Percentiles rank a stretch among this genome's conserved stretches.
Evolutionary conservation across 139 green algal genomes (phyloP).

Genomic region (Desmodesmus armatus): DNA sequence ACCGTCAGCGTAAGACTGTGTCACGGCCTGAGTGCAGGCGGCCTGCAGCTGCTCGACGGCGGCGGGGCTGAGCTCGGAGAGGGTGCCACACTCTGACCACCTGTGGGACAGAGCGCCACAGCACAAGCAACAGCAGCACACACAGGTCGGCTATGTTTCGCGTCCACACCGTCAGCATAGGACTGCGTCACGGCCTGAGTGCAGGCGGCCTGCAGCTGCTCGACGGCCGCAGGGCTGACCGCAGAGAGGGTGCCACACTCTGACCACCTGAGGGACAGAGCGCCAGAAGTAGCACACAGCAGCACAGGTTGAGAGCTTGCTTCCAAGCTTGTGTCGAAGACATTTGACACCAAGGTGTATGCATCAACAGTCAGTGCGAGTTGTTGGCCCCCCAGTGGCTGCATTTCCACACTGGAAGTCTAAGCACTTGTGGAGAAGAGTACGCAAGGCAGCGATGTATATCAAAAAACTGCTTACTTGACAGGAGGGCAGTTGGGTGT

Average conservation of each 20-base stretch:
- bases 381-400: not conserved
- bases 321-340: too few species aligned
- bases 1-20: constrained; percentile 27
- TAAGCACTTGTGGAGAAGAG: too few species aligned
- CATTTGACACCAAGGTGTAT: not conserved
- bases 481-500: too few species aligned
- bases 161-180: constrained; percentile 31
- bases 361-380: not conserved
- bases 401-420: too few species aligned
- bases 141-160: not conserved
- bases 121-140: not conserved
- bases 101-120: not conserved
- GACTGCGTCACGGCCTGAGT: constrained; percentile 20
- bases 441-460: too few species aligned
- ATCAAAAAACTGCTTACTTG: too few species aligned
- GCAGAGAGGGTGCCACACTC: constrained; percentile 18
- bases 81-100: constrained; percentile 21
- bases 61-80: constrained; percentile 9
- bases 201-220: constrained; percentile 40
- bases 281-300: not conserved
- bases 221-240: constrained; percentile 15
- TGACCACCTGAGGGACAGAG: not conserved
- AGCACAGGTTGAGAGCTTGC: not conserved
- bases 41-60: constrained; percentile 34
- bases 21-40: constrained; percentile 30